Evolutionary conservation across 1,284 basidiomycete genomes (phyloP), one percentile per base, ranked within the genome.

Genomic region (Rhodotorula glutinis): DNA sequence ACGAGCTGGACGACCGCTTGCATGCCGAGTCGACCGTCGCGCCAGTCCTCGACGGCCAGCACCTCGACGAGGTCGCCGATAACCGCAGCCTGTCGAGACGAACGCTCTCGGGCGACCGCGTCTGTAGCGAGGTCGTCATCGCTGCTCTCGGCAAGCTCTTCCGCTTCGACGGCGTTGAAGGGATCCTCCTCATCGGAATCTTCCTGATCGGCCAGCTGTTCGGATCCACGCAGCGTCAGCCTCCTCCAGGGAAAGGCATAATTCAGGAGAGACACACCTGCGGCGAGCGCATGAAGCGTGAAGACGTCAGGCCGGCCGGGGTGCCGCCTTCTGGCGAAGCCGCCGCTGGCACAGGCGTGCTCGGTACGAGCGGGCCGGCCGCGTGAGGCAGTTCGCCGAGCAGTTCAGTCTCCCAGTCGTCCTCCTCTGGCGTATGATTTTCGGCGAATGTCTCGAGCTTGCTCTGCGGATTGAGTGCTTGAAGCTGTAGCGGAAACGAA

Each of bases 111-210:
- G 68, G 91, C 86, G 11, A 96, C 81, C 11, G 17, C 49, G 73
- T 95, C 94, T 2, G 90, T 85, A 76, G 95, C 92, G 8, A 95
- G 82, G 73, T 92, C 89, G 72, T 91, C 89, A 3, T 74, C 72
- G 16, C 27, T 69, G 56, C 44, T 25, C 21, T 23, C 56, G 41
- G n/a, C 57, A 25, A 51, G 38, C 17, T 47, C 27, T 47, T 64
- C 66, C 9, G 67, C 70, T 11, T 74, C 72, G 16, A 73, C 73
- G 3, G 69, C 62, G 1, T 93, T 92, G 75, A 97, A 97, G 1
- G 93, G 92, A 82, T 96, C 93, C 65, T 90, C 91, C 56, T 92
- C 91, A 67, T 94, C 91, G 7, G 86, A 85, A 41, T 89, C 85
- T 38, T 88, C 88, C 59, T 91, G 90, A 11, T 88, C 89, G 17